Percentiles rank a stretch among this genome's conserved stretches.
Evolutionary conservation across 441 rosid species (phyloP).

Genomic region (Theobroma grandiflorum): DNA sequence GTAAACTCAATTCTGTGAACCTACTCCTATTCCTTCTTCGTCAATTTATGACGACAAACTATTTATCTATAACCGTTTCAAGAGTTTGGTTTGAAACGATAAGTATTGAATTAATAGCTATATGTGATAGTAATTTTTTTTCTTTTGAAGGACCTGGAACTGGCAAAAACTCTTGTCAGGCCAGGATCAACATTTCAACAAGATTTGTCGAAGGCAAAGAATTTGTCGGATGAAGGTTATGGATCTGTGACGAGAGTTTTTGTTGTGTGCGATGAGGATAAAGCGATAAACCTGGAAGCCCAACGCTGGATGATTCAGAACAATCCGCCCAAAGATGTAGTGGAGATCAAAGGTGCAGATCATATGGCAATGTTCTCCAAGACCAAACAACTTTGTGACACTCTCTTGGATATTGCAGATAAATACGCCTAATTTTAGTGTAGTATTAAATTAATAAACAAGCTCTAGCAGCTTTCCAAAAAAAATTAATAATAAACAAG

Average conservation of each 20-base stretch:
- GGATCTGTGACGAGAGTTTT: conserved; percentile 47
- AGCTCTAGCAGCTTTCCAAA: not conserved
- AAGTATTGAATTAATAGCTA: not conserved
- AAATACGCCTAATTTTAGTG: conserved; percentile 20
- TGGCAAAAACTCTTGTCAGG: conserved; percentile 45
- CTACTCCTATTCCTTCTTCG: too few species aligned
- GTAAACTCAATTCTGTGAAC: not conserved
- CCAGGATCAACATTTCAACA: conserved; percentile 45
- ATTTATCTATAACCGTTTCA: not conserved
- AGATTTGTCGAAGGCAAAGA: conserved; percentile 37
- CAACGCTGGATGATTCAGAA: conserved; percentile 61
- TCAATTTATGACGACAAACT: too few species aligned
- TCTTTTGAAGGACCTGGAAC: conserved; percentile 50
- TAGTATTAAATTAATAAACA: not conserved
- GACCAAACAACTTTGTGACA: conserved; percentile 42
- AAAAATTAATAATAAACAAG: too few species aligned
- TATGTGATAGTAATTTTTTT: not conserved
- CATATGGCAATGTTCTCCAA: conserved; percentile 64
- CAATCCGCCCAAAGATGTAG: conserved; percentile 37
- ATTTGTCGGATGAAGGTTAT: conserved; percentile 40
- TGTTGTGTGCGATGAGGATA: conserved; percentile 51
- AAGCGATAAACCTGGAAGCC: conserved; percentile 33
- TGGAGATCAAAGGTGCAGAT: conserved; percentile 52
- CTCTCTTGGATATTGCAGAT: conserved; percentile 37
- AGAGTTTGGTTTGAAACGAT: too few species aligned